These are phyloP conservation scores for Serendipita sp. DNA, from an alignment of 768 basidiomycete species.

Conservation along the genomic window DNA sequence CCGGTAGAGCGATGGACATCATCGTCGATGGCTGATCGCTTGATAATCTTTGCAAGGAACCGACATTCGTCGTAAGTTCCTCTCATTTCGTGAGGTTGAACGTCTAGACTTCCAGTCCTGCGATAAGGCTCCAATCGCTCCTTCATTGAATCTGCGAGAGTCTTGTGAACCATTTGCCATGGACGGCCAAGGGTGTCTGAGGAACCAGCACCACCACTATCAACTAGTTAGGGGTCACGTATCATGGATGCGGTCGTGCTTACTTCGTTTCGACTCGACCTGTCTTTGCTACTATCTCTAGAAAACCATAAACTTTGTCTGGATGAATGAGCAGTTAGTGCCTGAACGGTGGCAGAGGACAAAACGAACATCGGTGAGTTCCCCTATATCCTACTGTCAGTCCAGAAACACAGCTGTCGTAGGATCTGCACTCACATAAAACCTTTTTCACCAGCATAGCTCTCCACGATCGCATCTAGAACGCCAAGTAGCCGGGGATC, in stretches of 20 bases:
- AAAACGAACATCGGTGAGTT: neutral
- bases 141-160: neutral
- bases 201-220: neutral
- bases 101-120: neutral
- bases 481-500: neutral
- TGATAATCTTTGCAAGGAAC: neutral
- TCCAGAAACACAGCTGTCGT: neutral
- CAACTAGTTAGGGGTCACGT: neutral
- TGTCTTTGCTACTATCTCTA: neutral
- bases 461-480: neutral
- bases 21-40: neutral
- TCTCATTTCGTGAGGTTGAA: neutral
- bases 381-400: neutral
- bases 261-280: neutral
- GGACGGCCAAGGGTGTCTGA: neutral
- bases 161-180: neutral
- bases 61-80: neutral
- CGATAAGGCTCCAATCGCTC: neutral
- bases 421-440: neutral
- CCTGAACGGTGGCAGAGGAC: neutral
- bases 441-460: neutral
- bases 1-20: neutral
- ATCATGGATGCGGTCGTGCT: neutral
- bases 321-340: neutral
- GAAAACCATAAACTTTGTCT: constrained; percentile 2